Percentiles rank a stretch among this genome's conserved stretches.
These are phyloP conservation scores for Podospora didyma DNA, from an alignment of 495 filamentous ascomycete species.

Conservation along the genomic window DNA sequence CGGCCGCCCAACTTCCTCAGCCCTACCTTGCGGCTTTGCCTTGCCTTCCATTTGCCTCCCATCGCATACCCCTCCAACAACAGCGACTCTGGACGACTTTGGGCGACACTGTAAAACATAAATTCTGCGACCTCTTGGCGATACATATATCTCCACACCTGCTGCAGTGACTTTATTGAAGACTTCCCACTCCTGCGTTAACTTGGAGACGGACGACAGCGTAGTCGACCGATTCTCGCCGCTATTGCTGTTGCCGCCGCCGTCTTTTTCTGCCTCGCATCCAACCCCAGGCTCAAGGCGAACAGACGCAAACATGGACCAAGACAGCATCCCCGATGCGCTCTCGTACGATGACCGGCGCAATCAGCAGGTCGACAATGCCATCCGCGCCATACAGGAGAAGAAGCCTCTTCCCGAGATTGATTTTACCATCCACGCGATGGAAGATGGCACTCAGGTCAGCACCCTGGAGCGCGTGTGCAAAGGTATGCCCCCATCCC, in stretches of 20 bases:
- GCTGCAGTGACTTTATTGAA: too few relatives aligned
- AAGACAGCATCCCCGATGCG: conserved; percentile 30
- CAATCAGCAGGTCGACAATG: conserved; percentile 57
- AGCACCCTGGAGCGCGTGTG: conserved; percentile 93
- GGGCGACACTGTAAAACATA: too few relatives aligned
- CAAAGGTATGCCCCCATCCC: conserved; percentile 83
- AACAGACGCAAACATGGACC: conserved; percentile 7
- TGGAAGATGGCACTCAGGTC: conserved; percentile 95
- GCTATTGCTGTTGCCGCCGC: background rate
- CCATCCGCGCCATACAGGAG: conserved; percentile 76
- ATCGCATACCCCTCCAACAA: background rate
- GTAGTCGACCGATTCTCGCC: background rate
- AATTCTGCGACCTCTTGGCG: too few relatives aligned
- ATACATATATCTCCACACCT: too few relatives aligned
- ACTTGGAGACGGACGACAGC: too few relatives aligned
- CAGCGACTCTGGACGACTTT: background rate
- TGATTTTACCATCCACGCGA: conserved; percentile 94
- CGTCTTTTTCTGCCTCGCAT: background rate
- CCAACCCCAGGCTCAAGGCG: background rate
- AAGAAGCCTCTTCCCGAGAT: conserved; percentile 96
- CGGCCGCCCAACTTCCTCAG: conserved; percentile 28
- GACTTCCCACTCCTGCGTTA: too few relatives aligned
- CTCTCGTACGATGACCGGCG: conserved; percentile 26
- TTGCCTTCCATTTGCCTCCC: background rate
- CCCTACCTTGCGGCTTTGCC: conserved; percentile 16